Conservation (phyloP, 2,329 filamentous ascomycete genomes). For the Colletotrichum siamense region DNA sequence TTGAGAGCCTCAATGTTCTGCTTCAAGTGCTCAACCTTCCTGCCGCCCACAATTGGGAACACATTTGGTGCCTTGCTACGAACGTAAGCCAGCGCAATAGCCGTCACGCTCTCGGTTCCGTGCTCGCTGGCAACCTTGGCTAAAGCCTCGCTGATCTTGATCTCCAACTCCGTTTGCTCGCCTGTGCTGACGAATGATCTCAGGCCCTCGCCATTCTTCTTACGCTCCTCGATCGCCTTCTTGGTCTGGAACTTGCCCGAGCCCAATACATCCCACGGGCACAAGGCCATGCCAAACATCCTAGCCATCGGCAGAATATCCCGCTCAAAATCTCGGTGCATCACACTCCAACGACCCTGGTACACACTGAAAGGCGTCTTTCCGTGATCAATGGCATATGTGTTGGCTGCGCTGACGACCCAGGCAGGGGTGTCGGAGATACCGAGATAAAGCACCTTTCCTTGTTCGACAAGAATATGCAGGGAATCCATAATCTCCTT, state of each 20-base stretch:
- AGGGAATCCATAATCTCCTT: conserved; percentile 48
- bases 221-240: conserved; percentile 35
- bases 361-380: conserved; percentile 43
- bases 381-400: conserved; percentile 38
- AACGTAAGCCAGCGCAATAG: conserved; percentile 61
- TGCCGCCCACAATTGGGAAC: conserved; percentile 57
- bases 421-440: conserved; percentile 45
- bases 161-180: conserved; percentile 52
- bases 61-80: conserved; percentile 57
- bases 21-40: conserved; percentile 57
- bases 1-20: conserved; percentile 62
- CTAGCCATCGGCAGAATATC: conserved; percentile 48
- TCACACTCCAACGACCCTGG: conserved; percentile 43
- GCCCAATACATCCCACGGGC: conserved; percentile 67
- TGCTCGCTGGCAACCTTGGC: conserved; percentile 64
- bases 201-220: conserved; percentile 42
- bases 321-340: conserved; percentile 41
- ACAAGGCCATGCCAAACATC: conserved; percentile 53
- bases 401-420: conserved; percentile 43
- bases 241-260: conserved; percentile 54
- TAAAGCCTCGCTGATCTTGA: conserved; percentile 60
- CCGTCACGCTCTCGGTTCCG: conserved; percentile 61
- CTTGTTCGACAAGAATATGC: conserved; percentile 43
- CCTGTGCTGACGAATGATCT: conserved; percentile 29
- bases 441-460: conserved; percentile 47